Base-by-base conservation (phyloP, 805 yeast species). In the Cyberlindnera japonica region DNA sequence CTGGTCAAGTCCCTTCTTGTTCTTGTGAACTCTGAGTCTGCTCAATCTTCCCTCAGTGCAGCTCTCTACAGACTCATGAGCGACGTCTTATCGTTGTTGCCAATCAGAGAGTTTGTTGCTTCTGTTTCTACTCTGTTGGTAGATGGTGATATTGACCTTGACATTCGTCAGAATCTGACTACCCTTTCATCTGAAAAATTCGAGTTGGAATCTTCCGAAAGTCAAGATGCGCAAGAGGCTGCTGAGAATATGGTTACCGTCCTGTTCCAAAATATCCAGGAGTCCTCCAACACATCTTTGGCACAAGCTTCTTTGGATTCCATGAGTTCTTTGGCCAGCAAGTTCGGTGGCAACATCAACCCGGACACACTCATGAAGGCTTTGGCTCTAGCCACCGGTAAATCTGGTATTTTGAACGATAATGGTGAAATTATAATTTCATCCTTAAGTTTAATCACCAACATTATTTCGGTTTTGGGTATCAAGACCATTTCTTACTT, bases 401-500 rank as follows among this genome's bases (percentile, higher is more conserved):
- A 70, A 2, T 50, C 60, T 35, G 87, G 91, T 20, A 63, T 89
- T 38, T 62, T 71, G 45, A 74, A 70, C 48, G 59, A 55, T 2
- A 68, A 71, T 39, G 75, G 81, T 11, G 95, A 84, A 50, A 62
- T 86, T 7, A 68, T 80, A 22, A 75, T 93, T 25, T 75, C 96
- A 0, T 77, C 96, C 1, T 69, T 88, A 43, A 76, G 81, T 50
- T 79, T 83, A 43, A 75, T 87, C 46, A 78, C 86, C 41, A 78
- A 80, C 49, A 65, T 88, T 41, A 75, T 87, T 40, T 77, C 80
- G 38, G 74, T 79, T 18, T 62, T 90, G 33, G 99, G 99, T 38
- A 90, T 95, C 15, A 85, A 88, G 56, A 72, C 82, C 47, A 82
- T 93, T 57, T 90, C 95, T 6, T 76, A 72, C 55, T 85, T 89